Evolutionary conservation across 108 stramenopile genomes (phyloP).

Genomic region (Stephanodiscus triporus): DNA sequence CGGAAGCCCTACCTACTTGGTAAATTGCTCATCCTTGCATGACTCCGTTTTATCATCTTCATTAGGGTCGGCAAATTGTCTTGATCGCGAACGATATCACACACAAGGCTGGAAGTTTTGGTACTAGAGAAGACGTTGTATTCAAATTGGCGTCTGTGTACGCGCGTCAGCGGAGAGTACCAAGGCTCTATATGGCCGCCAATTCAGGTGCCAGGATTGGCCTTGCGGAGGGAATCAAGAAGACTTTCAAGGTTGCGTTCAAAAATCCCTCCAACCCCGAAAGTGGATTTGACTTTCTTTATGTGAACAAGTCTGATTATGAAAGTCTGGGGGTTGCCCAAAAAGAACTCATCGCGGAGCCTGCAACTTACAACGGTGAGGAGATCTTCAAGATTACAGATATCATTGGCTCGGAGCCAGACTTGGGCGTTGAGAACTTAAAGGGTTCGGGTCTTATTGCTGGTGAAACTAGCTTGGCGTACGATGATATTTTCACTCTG

Average conservation of each 20-base stretch:
- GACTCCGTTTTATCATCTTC: not conserved
- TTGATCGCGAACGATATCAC: conserved; percentile 99
- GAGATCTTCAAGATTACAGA: conserved; percentile 80
- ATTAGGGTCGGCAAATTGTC: conserved; percentile 90
- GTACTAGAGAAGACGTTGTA: conserved; percentile 97
- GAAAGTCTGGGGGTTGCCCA: conserved; percentile 54
- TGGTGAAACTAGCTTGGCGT: conserved; percentile 97
- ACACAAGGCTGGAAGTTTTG: conserved; percentile 96
- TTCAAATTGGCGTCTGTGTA: conserved; percentile 95
- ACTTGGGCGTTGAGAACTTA: conserved; percentile 99
- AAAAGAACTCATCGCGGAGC: conserved; percentile 51
- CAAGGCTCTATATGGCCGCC: conserved; percentile 95
- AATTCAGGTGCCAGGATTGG: conserved; percentile 95
- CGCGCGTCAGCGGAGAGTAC: conserved; percentile 88
- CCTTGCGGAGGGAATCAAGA: conserved; percentile 94
- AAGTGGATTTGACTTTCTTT: conserved; percentile 96
- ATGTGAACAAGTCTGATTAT: conserved; percentile 91
- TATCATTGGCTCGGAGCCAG: conserved; percentile 96
- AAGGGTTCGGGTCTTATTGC: conserved; percentile 98
- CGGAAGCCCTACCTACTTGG: not conserved
- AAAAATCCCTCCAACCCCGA: conserved; percentile 92
- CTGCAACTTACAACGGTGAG: conserved; percentile 58
- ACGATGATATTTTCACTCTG: conserved; percentile 97
- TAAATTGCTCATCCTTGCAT: conserved; percentile 4
- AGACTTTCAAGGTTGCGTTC: conserved; percentile 94